Base-by-base conservation (phyloP, 2,329 filamentous ascomycete genomes). In the Cordyceps farinosa region DNA sequence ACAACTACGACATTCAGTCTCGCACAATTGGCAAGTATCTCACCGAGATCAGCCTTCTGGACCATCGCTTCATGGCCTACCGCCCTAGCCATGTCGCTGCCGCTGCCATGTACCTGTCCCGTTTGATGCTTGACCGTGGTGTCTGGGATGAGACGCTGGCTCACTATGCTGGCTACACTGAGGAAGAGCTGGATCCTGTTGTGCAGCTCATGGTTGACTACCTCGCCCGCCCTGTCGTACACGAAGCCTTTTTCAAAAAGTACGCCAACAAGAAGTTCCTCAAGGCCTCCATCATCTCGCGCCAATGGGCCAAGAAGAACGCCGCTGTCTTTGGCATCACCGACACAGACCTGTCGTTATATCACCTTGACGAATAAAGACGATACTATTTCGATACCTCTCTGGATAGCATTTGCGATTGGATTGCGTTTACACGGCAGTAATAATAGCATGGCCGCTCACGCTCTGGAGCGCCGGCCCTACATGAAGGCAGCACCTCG, bases 161-260 rank as follows among this genome's bases (percentile, higher is more conserved):
- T 60, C 91, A 96, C 79, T 99, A 98, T 74, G 88, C 95, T 60
- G 95, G 95, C 62, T 99, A 98, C 77, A 89, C 85, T 3, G 94
- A 98, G 76, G 87, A 94, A 53, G 91, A 99, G 77, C 92, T 99
- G 69, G 86, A 94, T 75, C 94, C 94, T 11, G 91, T 98, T 47
- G 91, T 97, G 73, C 85, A 90, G 70, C 84, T 98, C 65, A 97
- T 99, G 93, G 87, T 99, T 66, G 93, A 99, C 76, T 99, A 99
- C 75, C 88, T 99, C 45, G 90, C 90, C 64, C 88, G 91, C 13
- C 95, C 94, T 32, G 90, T 97, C 61, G 86, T 89, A 50, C 95
- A 99, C 73, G 94, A 98, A 75, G 96, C 95, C 44, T 97, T 99
- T 83, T 98, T 97, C 84, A 97, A 96, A 86, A 99, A 99, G 79